These are phyloP conservation scores for Tagetes patula DNA, from an alignment of 129 eudicot species.

Conservation along the genomic window DNA sequence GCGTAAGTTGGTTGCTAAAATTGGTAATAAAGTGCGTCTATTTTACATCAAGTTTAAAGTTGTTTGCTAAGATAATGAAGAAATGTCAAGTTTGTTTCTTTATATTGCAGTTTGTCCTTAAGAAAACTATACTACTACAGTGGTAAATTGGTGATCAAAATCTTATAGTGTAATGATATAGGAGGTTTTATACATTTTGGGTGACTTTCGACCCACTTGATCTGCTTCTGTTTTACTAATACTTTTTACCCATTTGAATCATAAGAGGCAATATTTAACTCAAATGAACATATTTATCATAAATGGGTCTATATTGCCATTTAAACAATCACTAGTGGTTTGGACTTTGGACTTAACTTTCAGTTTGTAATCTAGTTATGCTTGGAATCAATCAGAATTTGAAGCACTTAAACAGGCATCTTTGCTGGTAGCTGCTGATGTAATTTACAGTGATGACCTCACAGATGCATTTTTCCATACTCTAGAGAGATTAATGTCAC, in stretches of 20 bases:
- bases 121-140: background rate
- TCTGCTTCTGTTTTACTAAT: background rate
- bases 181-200: conserved; percentile 9
- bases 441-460: conserved; percentile 83
- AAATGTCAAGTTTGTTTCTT: background rate
- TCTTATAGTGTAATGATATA: background rate
- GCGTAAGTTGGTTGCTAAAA: background rate
- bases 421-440: conserved; percentile 93
- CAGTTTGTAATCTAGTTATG: conserved; percentile 45
- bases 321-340: conserved; percentile 6
- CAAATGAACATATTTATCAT: background rate
- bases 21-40: no score
- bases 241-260: background rate
- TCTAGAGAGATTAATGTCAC: conserved; percentile 57
- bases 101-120: background rate
- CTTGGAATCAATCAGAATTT: conserved; percentile 66
- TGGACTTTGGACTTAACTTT: background rate
- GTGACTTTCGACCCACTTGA: background rate
- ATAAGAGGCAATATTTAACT: background rate
- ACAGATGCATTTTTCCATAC: conserved; percentile 82
- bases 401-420: conserved; percentile 64
- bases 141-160: background rate
- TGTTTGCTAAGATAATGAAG: background rate
- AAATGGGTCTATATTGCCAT: background rate
- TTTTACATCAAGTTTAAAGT: no score